phyloP scores from a whole-genome alignment of 108 stramenopile genomes.

The Nitzschia putrida region DNA sequence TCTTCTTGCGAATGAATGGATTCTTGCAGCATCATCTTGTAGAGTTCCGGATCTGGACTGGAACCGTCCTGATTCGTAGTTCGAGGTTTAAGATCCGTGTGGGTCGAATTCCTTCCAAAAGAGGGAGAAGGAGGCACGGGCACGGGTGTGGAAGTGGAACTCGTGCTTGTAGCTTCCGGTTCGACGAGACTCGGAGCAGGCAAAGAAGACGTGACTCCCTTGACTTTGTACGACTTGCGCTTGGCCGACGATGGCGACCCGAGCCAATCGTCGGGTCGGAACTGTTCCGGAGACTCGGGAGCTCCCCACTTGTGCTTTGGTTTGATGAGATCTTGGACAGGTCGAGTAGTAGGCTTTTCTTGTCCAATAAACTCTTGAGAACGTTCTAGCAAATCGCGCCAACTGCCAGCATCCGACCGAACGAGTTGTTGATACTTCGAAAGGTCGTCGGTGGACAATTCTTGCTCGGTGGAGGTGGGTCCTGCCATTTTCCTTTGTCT shows the following conservation, averaged over 20 bases:
- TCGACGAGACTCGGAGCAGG: background rate
- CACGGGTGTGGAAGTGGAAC: background rate
- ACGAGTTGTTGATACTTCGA: too few species aligned
- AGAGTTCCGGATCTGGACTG: background rate
- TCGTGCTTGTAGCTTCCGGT: too few species aligned
- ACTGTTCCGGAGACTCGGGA: constrained; percentile 9
- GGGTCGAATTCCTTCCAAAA: background rate
- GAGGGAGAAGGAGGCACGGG: background rate
- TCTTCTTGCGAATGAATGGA: background rate
- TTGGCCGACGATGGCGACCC: constrained; percentile 4
- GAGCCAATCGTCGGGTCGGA: constrained; percentile 19
- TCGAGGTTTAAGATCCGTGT: background rate
- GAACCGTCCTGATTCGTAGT: background rate
- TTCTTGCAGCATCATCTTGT: background rate
- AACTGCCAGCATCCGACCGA: too few species aligned
- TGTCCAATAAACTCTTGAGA: constrained; percentile 16
- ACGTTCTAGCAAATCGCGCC: background rate
- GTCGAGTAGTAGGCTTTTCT: background rate
- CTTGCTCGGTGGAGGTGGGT: too few species aligned
- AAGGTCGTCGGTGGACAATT: too few species aligned
- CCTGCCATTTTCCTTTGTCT: too few species aligned
- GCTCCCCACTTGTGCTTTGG: constrained; percentile 7
- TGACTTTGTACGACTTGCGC: constrained; percentile 15
- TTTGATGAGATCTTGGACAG: background rate
- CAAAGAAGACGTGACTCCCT: background rate